Evolutionary conservation across 1,139 yeast genomes (phyloP).

Genomic region (Yamadazyma atlantica): DNA sequence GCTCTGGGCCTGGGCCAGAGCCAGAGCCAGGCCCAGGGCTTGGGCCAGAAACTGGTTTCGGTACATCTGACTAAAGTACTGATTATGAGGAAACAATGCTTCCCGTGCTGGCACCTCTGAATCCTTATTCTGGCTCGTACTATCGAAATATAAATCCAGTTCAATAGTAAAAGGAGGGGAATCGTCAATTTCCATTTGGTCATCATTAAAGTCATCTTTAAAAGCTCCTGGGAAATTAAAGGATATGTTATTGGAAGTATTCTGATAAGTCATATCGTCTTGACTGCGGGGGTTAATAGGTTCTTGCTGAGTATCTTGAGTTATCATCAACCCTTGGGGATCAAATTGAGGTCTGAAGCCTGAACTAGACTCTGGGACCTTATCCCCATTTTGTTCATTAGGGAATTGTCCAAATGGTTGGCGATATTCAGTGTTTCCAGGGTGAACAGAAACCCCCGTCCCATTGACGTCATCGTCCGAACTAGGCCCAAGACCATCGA

Average conservation of each 20-base stretch:
- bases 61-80: slow-evolving; percentile 14
- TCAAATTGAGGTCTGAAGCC: background rate
- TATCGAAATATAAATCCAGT: slow-evolving; percentile 28
- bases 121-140: slow-evolving; percentile 9
- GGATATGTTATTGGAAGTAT: slow-evolving; percentile 6
- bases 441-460: background rate
- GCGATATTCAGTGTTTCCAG: background rate
- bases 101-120: slow-evolving; percentile 6
- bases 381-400: background rate
- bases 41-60: slow-evolving; percentile 1
- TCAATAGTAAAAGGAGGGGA: slow-evolving; percentile 43
- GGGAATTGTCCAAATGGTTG: background rate
- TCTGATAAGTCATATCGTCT: background rate
- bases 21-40: background rate
- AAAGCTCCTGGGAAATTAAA: slow-evolving; percentile 36
- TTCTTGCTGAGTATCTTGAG: background rate
- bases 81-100: slow-evolving; percentile 15
- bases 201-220: slow-evolving; percentile 17
- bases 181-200: slow-evolving; percentile 40
- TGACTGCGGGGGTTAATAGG: too few species aligned
- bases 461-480: background rate
- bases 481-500: background rate
- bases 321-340: background rate
- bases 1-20: background rate
- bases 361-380: background rate